Conservation (phyloP, 805 yeast species). For the Starmerella floris region DNA sequence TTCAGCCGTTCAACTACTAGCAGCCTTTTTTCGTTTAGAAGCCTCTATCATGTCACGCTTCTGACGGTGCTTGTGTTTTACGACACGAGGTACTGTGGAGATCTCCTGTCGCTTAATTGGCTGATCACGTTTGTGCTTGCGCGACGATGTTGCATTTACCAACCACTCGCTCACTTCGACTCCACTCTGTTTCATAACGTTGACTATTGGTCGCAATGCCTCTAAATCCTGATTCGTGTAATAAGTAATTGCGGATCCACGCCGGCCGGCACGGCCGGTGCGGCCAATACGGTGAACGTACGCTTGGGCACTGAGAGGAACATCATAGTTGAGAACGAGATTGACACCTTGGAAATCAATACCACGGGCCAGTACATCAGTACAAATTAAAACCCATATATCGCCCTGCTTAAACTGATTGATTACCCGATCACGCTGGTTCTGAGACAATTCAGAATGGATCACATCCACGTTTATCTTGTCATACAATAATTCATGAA, state of each 20-base stretch:
- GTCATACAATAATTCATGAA: slow-evolving; percentile 85
- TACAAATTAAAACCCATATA: slow-evolving; percentile 89
- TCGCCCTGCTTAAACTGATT: slow-evolving; percentile 80
- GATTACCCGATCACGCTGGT: slow-evolving; percentile 74
- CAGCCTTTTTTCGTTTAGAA: slow-evolving; percentile 12
- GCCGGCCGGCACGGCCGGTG: slow-evolving; percentile 89
- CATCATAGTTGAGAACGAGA: slow-evolving; percentile 88
- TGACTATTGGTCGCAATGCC: slow-evolving; percentile 69
- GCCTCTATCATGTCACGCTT: slow-evolving; percentile 49
- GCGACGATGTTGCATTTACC: slow-evolving; percentile 32
- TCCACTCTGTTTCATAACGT: slow-evolving; percentile 93
- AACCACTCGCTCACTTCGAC: slow-evolving; percentile 61
- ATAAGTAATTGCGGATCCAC: slow-evolving; percentile 79
- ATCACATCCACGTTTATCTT: slow-evolving; percentile 87
- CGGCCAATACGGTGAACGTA: slow-evolving; percentile 97
- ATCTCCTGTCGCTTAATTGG: slow-evolving; percentile 51
- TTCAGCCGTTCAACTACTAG: too few species aligned
- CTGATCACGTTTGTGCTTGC: slow-evolving; percentile 9
- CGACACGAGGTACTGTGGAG: slow-evolving; percentile 47
- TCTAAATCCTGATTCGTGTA: slow-evolving; percentile 79
- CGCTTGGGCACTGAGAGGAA: slow-evolving; percentile 84
- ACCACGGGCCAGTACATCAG: slow-evolving; percentile 94
- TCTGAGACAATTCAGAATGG: slow-evolving; percentile 84
- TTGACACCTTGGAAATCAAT: slow-evolving; percentile 94
- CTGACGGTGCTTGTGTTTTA: slow-evolving; percentile 43